Conservation (phyloP, 2,329 filamentous ascomycete species). For the Monilinia vaccinii-corymbosi region DNA sequence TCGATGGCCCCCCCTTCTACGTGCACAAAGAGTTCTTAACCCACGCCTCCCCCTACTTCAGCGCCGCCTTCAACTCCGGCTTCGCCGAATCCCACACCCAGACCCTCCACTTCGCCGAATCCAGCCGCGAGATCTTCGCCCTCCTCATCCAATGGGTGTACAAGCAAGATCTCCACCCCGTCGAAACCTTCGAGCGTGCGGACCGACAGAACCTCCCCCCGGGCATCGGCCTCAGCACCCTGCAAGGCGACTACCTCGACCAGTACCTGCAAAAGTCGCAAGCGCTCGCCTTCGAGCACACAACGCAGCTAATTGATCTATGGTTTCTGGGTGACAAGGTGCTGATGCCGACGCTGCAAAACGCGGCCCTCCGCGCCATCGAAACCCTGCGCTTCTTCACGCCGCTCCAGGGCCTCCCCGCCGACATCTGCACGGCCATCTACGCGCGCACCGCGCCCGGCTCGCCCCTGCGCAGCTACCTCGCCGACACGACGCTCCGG, state of each 20-base stretch:
- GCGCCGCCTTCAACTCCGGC: slow-evolving; percentile 1
- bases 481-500: neutral
- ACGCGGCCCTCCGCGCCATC: neutral
- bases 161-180: neutral
- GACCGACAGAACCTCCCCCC: neutral
- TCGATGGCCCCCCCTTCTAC: neutral
- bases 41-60: slow-evolving; percentile 5
- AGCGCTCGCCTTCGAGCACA: neutral
- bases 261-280: neutral
- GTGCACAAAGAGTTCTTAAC: slow-evolving; percentile 3
- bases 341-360: neutral
- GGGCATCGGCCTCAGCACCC: neutral
- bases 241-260: neutral
- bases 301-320: neutral
- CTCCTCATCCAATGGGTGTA: neutral
- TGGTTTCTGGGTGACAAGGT: neutral
- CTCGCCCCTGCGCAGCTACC: neutral
- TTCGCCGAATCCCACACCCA: slow-evolving; percentile 7
- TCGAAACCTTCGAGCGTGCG: neutral
- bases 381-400: neutral
- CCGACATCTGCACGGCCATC: neutral
- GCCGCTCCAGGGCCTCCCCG: neutral
- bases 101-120: neutral
- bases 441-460: neutral
- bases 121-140: neutral